phyloP scores from a whole-genome alignment of 345 rosid genomes.

The Mangifera indica region DNA sequence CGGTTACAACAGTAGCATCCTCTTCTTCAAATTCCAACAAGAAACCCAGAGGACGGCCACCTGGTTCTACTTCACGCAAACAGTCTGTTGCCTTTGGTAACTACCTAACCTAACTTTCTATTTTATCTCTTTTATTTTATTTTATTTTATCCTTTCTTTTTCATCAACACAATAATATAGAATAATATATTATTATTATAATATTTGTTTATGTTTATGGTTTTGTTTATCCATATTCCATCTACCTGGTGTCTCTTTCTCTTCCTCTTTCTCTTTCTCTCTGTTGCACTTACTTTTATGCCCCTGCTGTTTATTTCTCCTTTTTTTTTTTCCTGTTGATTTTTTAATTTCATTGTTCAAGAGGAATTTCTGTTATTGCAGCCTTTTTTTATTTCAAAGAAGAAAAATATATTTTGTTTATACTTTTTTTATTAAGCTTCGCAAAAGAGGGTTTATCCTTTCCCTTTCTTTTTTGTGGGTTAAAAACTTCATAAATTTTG shows the following conservation, averaged over 20 bases:
- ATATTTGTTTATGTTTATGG: not conserved
- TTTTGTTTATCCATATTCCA: not conserved
- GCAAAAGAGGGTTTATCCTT: no score
- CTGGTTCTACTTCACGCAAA: conserved; percentile 35
- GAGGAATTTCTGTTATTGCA: no score
- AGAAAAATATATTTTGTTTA: no score
- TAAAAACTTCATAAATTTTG: no score
- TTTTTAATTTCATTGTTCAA: no score
- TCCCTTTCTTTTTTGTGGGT: no score
- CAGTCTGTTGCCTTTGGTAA: conserved; percentile 29
- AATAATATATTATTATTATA: not conserved
- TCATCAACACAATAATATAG: no score
- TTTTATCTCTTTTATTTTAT: not conserved
- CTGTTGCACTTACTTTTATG: not conserved
- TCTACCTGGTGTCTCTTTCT: not conserved
- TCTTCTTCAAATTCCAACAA: conserved; percentile 26
- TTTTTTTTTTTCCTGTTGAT: no score
- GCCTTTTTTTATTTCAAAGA: no score
- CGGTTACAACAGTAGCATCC: not conserved
- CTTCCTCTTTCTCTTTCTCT: not conserved
- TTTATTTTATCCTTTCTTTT: no score
- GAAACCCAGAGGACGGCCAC: conserved; percentile 43
- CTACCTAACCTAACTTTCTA: not conserved
- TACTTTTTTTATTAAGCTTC: no score
- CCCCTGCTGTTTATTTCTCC: not conserved